These are phyloP conservation scores for Lasiosphaeris hirsuta DNA, from an alignment of 495 filamentous ascomycete genomes.

Conservation along the genomic window DNA sequence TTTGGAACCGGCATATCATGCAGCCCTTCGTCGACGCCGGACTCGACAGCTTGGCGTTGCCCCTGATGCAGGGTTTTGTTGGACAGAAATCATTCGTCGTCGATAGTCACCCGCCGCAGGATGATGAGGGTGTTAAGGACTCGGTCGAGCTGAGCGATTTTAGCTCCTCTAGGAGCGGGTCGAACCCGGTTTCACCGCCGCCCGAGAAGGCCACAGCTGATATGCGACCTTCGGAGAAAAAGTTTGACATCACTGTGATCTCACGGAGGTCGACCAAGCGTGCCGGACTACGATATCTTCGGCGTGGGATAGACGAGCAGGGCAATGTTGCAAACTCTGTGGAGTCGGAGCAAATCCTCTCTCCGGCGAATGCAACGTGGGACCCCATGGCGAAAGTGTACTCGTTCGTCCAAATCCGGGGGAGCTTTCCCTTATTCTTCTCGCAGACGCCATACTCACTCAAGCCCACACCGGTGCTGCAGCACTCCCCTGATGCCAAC, in stretches of 20 bases:
- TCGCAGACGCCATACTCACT: constrained; percentile 90
- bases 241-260: constrained; percentile 77
- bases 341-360: constrained; percentile 91
- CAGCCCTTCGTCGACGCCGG: constrained; percentile 69
- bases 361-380: constrained; percentile 54
- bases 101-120: constrained; percentile 44
- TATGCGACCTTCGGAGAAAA: constrained; percentile 38
- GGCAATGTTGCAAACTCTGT: constrained; percentile 87
- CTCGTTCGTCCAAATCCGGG: constrained; percentile 81
- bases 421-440: constrained; percentile 89
- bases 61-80: constrained; percentile 92
- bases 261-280: constrained; percentile 80
- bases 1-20: constrained; percentile 83
- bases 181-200: constrained; percentile 16
- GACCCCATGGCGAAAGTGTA: constrained; percentile 59
- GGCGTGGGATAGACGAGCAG: constrained; percentile 85
- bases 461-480: constrained; percentile 78
- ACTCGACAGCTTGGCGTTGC: constrained; percentile 65
- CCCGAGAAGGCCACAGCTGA: constrained; percentile 24
- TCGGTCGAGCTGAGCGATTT: constrained; percentile 42
- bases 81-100: constrained; percentile 79
- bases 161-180: constrained; percentile 13
- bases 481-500: constrained; percentile 74
- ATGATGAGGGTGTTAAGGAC: constrained; percentile 36
- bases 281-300: constrained; percentile 83